phyloP scores from a whole-genome alignment of 1,139 yeast genomes.

The Groenewaldozyma sp. region DNA sequence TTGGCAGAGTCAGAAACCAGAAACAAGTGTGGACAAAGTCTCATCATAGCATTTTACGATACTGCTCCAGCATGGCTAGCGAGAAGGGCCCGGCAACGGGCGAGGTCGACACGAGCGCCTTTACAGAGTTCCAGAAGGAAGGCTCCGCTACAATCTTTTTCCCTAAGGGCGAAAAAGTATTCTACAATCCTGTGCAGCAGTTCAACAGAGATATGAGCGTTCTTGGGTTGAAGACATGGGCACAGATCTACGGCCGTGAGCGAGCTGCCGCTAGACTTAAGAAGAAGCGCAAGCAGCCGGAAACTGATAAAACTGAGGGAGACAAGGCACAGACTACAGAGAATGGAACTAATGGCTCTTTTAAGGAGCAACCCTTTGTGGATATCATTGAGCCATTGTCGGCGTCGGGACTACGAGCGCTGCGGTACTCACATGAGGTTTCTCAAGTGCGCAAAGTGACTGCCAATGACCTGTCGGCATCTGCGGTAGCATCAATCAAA shows the following conservation, averaged over 20 bases:
- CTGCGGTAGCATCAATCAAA: conserved; percentile 77
- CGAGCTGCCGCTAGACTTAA: conserved; percentile 20
- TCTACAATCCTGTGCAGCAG: conserved; percentile 94
- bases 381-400: conserved; percentile 80
- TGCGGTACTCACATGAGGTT: conserved; percentile 85
- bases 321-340: conserved; percentile 11
- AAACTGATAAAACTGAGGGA: conserved; percentile 6
- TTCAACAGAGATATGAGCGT: conserved; percentile 88
- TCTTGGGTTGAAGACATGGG: conserved; percentile 80
- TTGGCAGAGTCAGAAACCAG: no score
- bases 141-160: conserved; percentile 75
- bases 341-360: no score
- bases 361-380: no score
- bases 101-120: background rate
- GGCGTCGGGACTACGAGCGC: conserved; percentile 92
- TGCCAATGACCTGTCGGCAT: conserved; percentile 82
- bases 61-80: no score
- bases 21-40: no score
- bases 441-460: conserved; percentile 61
- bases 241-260: conserved; percentile 40
- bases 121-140: conserved; percentile 33
- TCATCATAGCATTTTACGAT: background rate
- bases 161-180: conserved; percentile 73
- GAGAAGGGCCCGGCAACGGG: background rate
- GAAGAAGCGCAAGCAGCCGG: conserved; percentile 14